Evolutionary conservation across 2,329 filamentous ascomycete genomes (phyloP).

Genomic region (Colletotrichum agaves): DNA sequence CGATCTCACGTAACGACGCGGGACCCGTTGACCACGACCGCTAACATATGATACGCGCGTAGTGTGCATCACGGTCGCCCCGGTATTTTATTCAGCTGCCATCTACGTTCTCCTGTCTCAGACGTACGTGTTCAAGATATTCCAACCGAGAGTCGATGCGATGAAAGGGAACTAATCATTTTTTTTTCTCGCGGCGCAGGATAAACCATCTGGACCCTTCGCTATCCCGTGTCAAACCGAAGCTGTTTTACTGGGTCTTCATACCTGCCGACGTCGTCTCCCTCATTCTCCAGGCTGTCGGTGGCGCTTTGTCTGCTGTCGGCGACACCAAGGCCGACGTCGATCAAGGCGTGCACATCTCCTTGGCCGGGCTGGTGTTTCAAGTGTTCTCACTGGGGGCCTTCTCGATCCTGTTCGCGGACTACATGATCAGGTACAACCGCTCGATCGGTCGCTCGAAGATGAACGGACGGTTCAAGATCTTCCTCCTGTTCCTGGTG

Average conservation of each 20-base stretch:
- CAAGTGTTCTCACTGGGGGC: slow-evolving; percentile 60
- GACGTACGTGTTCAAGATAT: slow-evolving; percentile 8
- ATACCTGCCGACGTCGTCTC: slow-evolving; percentile 63
- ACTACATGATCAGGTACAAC: slow-evolving; percentile 51
- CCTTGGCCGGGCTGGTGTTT: slow-evolving; percentile 62
- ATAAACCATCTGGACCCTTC: slow-evolving; percentile 43
- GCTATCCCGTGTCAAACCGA: slow-evolving; percentile 46
- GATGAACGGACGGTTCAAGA: slow-evolving; percentile 50
- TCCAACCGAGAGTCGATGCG: not conserved
- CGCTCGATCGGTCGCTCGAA: slow-evolving; percentile 44
- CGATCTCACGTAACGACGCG: slow-evolving; percentile 33
- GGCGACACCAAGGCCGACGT: slow-evolving; percentile 46
- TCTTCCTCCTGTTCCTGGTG: slow-evolving; percentile 60
- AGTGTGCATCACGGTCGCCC: slow-evolving; percentile 48
- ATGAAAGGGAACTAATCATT: not conserved
- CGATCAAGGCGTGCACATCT: slow-evolving; percentile 57
- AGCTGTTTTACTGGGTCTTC: slow-evolving; percentile 49
- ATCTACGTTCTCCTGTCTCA: slow-evolving; percentile 43
- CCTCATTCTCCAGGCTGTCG: slow-evolving; percentile 61
- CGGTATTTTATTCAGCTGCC: slow-evolving; percentile 44
- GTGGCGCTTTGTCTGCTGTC: slow-evolving; percentile 56
- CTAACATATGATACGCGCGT: not conserved
- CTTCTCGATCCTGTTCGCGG: slow-evolving; percentile 55
- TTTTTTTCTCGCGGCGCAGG: slow-evolving; percentile 22
- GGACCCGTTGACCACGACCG: not conserved